Evolutionary conservation across 2,329 filamentous ascomycete genomes (phyloP), one percentile per base, ranked within the genome.

Genomic region (Apiospora phragmitis): DNA sequence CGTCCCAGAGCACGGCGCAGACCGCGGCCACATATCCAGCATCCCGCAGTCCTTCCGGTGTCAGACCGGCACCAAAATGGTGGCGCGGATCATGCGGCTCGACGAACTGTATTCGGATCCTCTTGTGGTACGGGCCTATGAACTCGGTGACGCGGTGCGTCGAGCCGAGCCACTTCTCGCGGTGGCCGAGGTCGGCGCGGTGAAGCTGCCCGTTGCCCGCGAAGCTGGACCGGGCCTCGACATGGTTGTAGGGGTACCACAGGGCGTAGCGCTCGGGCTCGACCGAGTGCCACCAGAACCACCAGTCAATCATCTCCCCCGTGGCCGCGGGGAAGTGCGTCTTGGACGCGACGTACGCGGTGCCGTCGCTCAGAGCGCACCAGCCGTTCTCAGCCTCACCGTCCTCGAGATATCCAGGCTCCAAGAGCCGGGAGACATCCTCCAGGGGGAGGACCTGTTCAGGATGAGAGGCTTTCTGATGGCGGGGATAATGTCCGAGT

Each of bases 261-360:
- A 74, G 42, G 26, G 72, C 72, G 68, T 74, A 74, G 16, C 72
- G 68, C 26, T 73, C 72, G 6, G 43, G 55, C 45, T 74, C 72
- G 29, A 73, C 71, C 26, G 70, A 70, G 71, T 74, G 72, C 72
- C 72, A 74, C 72, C 72, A 74, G 69, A 74, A 74, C 72, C 72
- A 74, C 72, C 72, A 74, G 47, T 70, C 71, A 45, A 74, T 41
- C 72, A 74, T 74, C 3, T 72, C 71, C 55, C 71, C 72, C 62
- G 69, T 72, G 16, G n/a, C 51, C 0, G 35, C 29, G 0, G 71
- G 71, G 32, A 74, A 74, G 9, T 62, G 71, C 9, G 72, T 74
- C 26, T 67, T 71, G 24, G 72, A 74, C 9, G 72, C 49, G 42
- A 73, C 72, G 59, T 74, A 74, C 12, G 70, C 72, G 26, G 67